Percentiles rank a stretch among this genome's conserved stretches.
phyloP scores from a whole-genome alignment of 2,329 filamentous ascomycete species.

The Sclerotinia glacialis region DNA sequence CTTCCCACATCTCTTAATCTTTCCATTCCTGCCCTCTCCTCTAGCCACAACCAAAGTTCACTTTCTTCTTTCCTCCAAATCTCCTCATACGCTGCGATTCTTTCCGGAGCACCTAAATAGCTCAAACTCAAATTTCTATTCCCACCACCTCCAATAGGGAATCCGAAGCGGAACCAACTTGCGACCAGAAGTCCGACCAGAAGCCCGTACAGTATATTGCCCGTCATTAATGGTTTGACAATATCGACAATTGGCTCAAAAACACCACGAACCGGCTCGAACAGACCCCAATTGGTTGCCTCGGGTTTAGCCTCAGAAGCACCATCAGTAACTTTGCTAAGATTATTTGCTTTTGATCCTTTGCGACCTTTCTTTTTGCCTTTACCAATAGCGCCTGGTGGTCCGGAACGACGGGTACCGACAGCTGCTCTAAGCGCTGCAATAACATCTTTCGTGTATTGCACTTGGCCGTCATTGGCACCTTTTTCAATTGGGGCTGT shows the following conservation, averaged over 20 bases:
- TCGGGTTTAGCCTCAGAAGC: conserved; percentile 39
- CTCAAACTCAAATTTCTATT: conserved; percentile 43
- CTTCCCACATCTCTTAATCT: conserved; percentile 60
- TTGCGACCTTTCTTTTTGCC: conserved; percentile 51
- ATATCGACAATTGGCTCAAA: conserved; percentile 69
- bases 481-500: conserved; percentile 93
- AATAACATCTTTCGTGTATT: conserved; percentile 79
- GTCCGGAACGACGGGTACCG: conserved; percentile 57
- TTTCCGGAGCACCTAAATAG: conserved; percentile 53
- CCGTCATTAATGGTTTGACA: conserved; percentile 66
- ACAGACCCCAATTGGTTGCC: conserved; percentile 65
- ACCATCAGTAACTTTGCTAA: conserved; percentile 42
- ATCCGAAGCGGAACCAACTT: conserved; percentile 67
- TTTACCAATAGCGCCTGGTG: conserved; percentile 51
- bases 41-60: conserved; percentile 40
- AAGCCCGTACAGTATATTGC: conserved; percentile 74
- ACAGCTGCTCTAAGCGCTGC: conserved; percentile 71
- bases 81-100: conserved; percentile 83
- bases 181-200: conserved; percentile 70
- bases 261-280: conserved; percentile 74
- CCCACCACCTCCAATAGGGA: conserved; percentile 40
- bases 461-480: conserved; percentile 81
- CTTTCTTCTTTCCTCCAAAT: conserved; percentile 55
- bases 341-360: conserved; percentile 46
- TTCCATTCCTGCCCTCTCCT: conserved; percentile 54